Evolutionary conservation across 2,329 filamentous ascomycete genomes (phyloP), one percentile per base, ranked within the genome.

Genomic region (Magnaporthiopsis poae): DNA sequence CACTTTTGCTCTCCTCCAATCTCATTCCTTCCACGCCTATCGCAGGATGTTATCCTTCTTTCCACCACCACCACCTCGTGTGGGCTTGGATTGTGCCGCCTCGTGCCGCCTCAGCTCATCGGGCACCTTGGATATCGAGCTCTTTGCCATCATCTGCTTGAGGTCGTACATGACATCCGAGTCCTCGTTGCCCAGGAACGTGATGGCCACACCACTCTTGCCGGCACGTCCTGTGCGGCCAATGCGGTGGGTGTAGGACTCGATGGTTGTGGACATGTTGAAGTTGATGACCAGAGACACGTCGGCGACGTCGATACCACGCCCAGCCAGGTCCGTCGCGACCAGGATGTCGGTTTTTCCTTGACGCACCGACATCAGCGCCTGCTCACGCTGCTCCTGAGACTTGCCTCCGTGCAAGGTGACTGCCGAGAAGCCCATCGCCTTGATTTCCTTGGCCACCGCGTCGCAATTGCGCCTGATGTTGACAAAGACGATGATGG

Each of bases 401-500:
- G 94, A 96, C 79, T 99, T 99, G 80, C 88, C 91, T 69, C 95
- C 94, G 80, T 99, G 95, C 39, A 99, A 81, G 0, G 94, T 97
- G 72, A 96, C 93, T 9, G 90, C 87, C 27, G 87, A 90, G 83
- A 92, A 95, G 72, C 95, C 95, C 88, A 95, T 95, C 65, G 90
- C 86, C 75, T 96, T 95, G 81, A 99, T 95, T 74, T 98, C 94
- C 68, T 91, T 86, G 3, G 94, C 94, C 63, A 99, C 90, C 68
- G 92, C 91, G 76, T 99, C 95, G 80, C 94, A 98, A 80, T 98
- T 98, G 72, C 93, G 90, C 80, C 98, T 98, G 87, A 98, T 97
- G 78, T 99, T 99, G 85, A 99, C 95, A 76, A 99, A 99, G 70
- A 99, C 93, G 72, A 99, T 99, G 77, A 99, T 96, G 21, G 95